Base-by-base conservation (phyloP, 2,329 filamentous ascomycete genomes). In the Stachybotrys elegans region DNA sequence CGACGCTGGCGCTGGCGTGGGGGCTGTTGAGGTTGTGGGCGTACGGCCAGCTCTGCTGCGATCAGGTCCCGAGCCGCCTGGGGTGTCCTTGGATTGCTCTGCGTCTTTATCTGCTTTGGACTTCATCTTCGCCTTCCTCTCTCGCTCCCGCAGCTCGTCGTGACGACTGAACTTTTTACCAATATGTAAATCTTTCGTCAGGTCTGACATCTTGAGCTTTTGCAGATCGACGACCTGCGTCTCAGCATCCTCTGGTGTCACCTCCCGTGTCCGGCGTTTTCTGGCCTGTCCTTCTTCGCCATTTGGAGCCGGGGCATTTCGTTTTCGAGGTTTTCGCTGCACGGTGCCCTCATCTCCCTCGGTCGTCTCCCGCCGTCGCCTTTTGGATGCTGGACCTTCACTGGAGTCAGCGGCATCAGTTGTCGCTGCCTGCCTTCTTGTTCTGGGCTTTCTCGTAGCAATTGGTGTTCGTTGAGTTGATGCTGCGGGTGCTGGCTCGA, bases 91-190 rank as follows among this genome's bases (percentile, higher is more conserved):
- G 11, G 47, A 43, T n/a, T 48, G 57, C 22, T 53, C 61, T 19
- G 48, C 47, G 22, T 56, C 55, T 22, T 58, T 58, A 21, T 50
- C 52, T 9, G 53, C 41, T 44, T 63, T 67, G 13, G 53, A 46
- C 42, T 61, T 65, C 17, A 61, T 38, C 19, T 59, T 59, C n/a
- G 55, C 55, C 43, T 72, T 67, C 41, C 76, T 68, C 65, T 88
- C 77, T 35, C 87, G 80, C 51, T 83, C 75, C 34, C 81, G 79
- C 54, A 93, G 82, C 56, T 86, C 81, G 54, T 83, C 80, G 52
- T 89, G 86, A 4, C 83, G 77, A 55, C 82, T 83, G 44, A 88
- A 91, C 47, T 84, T 82, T 60, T 86, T 87, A 45, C 88, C 88
- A 44, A 84, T 83, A 19, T 76, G 75, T 42, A 86, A 68, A 56